Evolutionary conservation across 768 basidiomycete genomes (phyloP).

Genomic region (Pleurotus sapidus): DNA sequence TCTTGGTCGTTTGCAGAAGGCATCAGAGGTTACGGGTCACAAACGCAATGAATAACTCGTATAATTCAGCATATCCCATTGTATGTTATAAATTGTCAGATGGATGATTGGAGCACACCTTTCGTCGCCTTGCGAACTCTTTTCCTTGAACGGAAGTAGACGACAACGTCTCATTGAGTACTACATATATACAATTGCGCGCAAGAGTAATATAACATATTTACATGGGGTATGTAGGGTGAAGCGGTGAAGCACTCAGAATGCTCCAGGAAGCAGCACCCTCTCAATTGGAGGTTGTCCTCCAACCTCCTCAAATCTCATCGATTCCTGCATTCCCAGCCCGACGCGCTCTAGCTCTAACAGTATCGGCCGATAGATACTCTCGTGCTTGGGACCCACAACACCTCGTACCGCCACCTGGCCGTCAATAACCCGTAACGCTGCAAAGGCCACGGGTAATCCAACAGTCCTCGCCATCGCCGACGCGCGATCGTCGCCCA

Average conservation of each 20-base stretch:
- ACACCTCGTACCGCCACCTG: constrained; percentile 55
- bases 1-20: constrained; percentile 92
- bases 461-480: constrained; percentile 95
- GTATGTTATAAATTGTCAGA: no score
- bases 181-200: no score
- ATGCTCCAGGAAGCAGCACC: not conserved
- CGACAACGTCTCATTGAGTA: no score
- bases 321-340: constrained; percentile 43
- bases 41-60: constrained; percentile 63
- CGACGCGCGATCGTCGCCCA: constrained; percentile 53
- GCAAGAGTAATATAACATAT: no score
- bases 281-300: constrained; percentile 7
- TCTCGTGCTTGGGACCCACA: constrained; percentile 57
- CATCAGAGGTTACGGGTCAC: constrained; percentile 87
- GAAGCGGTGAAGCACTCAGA: not conserved
- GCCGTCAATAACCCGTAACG: constrained; percentile 68
- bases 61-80: not conserved
- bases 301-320: constrained; percentile 12
- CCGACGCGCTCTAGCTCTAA: constrained; percentile 53
- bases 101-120: no score
- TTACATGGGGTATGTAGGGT: no score
- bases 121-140: no score
- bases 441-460: constrained; percentile 82
- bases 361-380: constrained; percentile 64
- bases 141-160: no score